Percentiles rank a stretch among this genome's conserved stretches.
phyloP scores from a whole-genome alignment of 1,284 basidiomycete species.

The Sanghuangporus sanghuang region DNA sequence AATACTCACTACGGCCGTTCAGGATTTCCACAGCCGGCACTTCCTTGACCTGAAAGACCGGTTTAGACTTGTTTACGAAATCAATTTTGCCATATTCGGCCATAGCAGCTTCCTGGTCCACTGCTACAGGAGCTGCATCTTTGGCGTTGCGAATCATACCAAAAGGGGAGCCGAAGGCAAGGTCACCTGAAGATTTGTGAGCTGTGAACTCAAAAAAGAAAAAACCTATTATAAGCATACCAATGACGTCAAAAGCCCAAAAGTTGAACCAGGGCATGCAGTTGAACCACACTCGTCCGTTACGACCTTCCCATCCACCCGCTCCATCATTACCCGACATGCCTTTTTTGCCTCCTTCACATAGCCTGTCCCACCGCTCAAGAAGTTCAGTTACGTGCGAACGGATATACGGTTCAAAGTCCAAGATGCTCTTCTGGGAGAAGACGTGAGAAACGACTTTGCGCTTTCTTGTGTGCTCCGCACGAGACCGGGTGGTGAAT shows the following conservation, averaged over 20 bases:
- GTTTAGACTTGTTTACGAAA: constrained; percentile 65
- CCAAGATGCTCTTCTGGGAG: constrained; percentile 69
- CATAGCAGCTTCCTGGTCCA: constrained; percentile 46
- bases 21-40: constrained; percentile 78
- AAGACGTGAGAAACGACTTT: constrained; percentile 43
- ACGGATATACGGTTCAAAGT: constrained; percentile 76
- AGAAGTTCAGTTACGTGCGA: constrained; percentile 60
- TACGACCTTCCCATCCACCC: constrained; percentile 56
- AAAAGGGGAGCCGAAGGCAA: constrained; percentile 84
- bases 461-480: constrained; percentile 47
- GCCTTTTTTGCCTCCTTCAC: constrained; percentile 48
- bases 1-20: constrained; percentile 86
- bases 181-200: constrained; percentile 48
- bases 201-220: not conserved
- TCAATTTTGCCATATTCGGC: constrained; percentile 58
- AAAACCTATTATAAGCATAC: constrained; percentile 23
- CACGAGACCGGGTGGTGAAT: constrained; percentile 45
- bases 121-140: constrained; percentile 65
- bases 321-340: constrained; percentile 57
- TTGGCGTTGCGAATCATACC: constrained; percentile 80
- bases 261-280: constrained; percentile 73
- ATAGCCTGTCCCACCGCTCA: constrained; percentile 78
- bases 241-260: constrained; percentile 87
- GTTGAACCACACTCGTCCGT: constrained; percentile 69
- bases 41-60: constrained; percentile 68